Percentiles rank a stretch among this genome's conserved stretches.
Evolutionary conservation across 2,329 filamentous ascomycete genomes (phyloP).

Genomic region (Lachnellula suecica): DNA sequence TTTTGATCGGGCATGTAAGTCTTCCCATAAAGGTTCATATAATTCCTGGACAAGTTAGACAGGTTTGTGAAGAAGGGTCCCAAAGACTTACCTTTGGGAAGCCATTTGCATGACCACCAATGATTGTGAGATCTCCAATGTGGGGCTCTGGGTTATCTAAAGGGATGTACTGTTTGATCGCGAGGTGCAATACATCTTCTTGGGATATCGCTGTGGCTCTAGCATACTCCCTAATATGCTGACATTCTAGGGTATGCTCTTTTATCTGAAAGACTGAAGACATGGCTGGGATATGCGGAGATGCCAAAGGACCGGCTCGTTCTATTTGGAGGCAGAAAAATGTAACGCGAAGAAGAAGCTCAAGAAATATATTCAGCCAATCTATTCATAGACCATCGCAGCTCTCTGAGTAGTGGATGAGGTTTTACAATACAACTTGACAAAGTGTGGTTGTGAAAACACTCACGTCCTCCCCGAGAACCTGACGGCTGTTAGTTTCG

Average conservation of each 20-base stretch:
- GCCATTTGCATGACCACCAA: constrained; percentile 86
- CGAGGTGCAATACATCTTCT: constrained; percentile 71
- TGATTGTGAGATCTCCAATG: constrained; percentile 78
- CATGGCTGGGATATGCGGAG: constrained; percentile 17
- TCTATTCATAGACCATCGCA: no score
- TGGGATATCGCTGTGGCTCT: constrained; percentile 70
- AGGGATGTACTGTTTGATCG: constrained; percentile 87
- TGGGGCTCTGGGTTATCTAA: constrained; percentile 65
- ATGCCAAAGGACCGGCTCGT: not conserved
- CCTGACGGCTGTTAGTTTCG: not conserved
- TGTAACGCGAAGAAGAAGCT: no score
- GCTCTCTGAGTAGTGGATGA: no score
- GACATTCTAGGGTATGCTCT: constrained; percentile 71
- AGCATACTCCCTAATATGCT: constrained; percentile 82
- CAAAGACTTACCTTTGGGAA: constrained; percentile 77
- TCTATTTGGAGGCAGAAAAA: not conserved
- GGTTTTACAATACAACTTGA: no score
- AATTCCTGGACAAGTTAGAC: constrained; percentile 60
- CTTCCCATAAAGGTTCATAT: constrained; percentile 90
- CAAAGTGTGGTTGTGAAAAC: not conserved
- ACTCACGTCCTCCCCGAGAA: no score
- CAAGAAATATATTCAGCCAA: no score
- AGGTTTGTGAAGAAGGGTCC: not conserved
- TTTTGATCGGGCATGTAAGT: constrained; percentile 62
- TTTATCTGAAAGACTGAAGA: constrained; percentile 57